Conservation (phyloP, 2,329 filamentous ascomycete genomes). For the Parastagonospora nodorum region DNA sequence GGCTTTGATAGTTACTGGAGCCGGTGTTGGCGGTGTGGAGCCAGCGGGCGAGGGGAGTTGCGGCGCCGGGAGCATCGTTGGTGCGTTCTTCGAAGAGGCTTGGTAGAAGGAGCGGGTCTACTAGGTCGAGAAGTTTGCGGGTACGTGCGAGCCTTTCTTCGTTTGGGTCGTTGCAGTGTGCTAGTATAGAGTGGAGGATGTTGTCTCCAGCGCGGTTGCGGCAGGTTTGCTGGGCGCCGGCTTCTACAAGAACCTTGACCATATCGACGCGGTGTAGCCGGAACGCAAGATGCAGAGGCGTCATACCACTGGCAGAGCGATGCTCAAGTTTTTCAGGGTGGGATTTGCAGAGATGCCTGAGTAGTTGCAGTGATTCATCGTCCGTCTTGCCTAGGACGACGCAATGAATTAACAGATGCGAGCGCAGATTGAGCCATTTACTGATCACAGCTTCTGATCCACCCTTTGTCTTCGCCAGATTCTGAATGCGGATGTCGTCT, state of each 20-base stretch:
- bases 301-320: slow-evolving; percentile 62
- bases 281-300: slow-evolving; percentile 73
- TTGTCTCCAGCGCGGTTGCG: slow-evolving; percentile 69
- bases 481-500: slow-evolving; percentile 66
- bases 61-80: slow-evolving; percentile 57
- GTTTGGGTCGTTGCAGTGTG: slow-evolving; percentile 15
- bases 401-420: slow-evolving; percentile 67
- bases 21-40: background rate
- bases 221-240: slow-evolving; percentile 70
- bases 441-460: slow-evolving; percentile 68
- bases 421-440: slow-evolving; percentile 59
- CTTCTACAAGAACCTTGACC: slow-evolving; percentile 66
- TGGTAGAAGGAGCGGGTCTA: slow-evolving; percentile 62
- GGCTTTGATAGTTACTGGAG: background rate
- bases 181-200: slow-evolving; percentile 64
- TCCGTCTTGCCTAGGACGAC: slow-evolving; percentile 42
- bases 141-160: slow-evolving; percentile 40
- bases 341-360: slow-evolving; percentile 69
- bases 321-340: slow-evolving; percentile 67
- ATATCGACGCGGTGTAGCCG: slow-evolving; percentile 59
- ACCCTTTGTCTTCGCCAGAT: slow-evolving; percentile 62
- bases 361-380: slow-evolving; percentile 56
- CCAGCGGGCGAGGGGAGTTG: slow-evolving; percentile 65
- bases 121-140: slow-evolving; percentile 58
- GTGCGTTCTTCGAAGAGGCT: slow-evolving; percentile 64